Base-by-base conservation (phyloP, 805 yeast genomes). In the Schizosaccharomyces lindneri region DNA sequence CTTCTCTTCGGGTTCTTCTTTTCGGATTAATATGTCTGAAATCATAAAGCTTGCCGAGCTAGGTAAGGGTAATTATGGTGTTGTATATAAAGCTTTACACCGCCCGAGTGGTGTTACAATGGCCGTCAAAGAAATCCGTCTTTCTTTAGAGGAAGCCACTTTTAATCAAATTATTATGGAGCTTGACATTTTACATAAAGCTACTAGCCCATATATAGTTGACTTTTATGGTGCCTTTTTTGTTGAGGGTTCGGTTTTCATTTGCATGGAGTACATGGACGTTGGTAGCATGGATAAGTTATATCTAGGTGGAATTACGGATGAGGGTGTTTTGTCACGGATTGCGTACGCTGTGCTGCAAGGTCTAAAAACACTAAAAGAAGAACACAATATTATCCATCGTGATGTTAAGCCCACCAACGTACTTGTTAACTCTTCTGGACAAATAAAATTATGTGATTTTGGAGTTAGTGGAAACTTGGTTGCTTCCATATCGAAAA, bases 191-290 rank as follows among this genome's bases (percentile, higher is more conserved):
- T 77, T 93, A 65, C 97, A 93, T 73, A 85, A 84, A 67, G 93
- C 97, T 73, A 80, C 80, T 65, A 83, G 94, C 17, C 94, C 93
- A 1, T 87, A 81, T 70, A 89, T 93, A 69, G 96, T 93, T 51
- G 97, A 90, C 68, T 93, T 93, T 68, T 93, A 86, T 69, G 98
- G 98, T 55, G 98, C 98, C 1, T 90, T 90, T 69, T 93, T 90
- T 69, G 87, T 87, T 41, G 98, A 93, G 72, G 96, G 97, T 59
- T 95, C 97, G 0, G 98, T 90, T 32, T 93, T 89, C 73, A 87
- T 90, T 87, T 93, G 97, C 73, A 90, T 90, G 79, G 98, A 90
- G 73, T 87, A 82, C 71, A 90, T 90, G 98, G 94, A 87, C 71
- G 97, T 95, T 59, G 95, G 96, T 0, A 87, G 96, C 0, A 73